Base-by-base conservation (phyloP, 805 yeast genomes). In the Kodamaea restingae region DNA sequence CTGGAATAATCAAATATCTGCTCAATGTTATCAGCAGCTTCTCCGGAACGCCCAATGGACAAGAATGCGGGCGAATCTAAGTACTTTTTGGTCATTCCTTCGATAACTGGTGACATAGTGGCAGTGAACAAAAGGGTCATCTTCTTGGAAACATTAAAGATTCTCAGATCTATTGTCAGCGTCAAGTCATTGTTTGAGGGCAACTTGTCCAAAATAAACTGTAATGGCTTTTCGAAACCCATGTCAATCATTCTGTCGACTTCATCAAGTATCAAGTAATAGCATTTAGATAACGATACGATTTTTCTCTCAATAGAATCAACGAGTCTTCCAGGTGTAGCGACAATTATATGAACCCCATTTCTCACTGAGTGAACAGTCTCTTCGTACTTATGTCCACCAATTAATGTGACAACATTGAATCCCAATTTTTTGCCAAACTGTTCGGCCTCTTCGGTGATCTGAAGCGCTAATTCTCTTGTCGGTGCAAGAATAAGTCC, bases 171-270 rank as follows among this genome's bases (percentile, higher is more conserved):
- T 4, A 52, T 44, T 0, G 58, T 45, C n/a, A 37, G 36, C 12
- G 38, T 40, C 11, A 59, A 51, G 5, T 50, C 43, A 24, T 54
- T 47, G 2, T 62, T 56, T 0, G 58, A 59, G 0, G 87, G 83
- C n/a, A 86, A 64, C 26, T 65, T 64, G 3, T 64, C 67, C 37
- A 84, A 58, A 11, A 91, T 78, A 30, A 72, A 68, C 15, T 72
- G 74, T 34, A 91, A 75, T 52, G 88, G 88, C 24, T 76, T 83
- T 56, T 88, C 96, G 57, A 91, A 91, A 3, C 97, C 97, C 77
- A 91, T 74, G 57, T 88, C 96, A 31, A 91, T 80, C 98, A 91
- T 91, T 48, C 90, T 71, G 60, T 91, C 98, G 2, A 96, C 96
- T 61, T 91, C 98, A 64, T 91, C 98, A 67, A 90, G 71, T 1